Base-by-base conservation (phyloP, 495 filamentous ascomycete species). In the Neurospora sp. region DNA sequence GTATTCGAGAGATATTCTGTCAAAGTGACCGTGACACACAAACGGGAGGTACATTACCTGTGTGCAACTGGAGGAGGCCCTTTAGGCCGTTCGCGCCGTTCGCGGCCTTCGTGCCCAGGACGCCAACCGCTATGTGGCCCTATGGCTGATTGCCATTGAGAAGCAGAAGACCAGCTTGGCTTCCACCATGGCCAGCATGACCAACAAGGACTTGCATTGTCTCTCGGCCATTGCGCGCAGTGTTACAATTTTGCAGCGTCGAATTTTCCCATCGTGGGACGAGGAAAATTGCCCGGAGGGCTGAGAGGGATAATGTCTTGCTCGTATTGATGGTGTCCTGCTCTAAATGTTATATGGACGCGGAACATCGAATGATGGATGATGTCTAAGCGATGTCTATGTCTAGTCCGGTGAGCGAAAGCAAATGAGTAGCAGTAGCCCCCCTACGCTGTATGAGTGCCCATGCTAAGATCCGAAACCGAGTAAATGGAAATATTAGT, bases 91-190 rank as follows among this genome's bases (percentile, higher is more conserved):
- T 59, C 47, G 18, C 20, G 20, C 4, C 20, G 1, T 27, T 59
- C 20, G 9, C 4, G 47, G 1, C 20, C 90, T 98, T 82, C 91
- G 92, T 12, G 73, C 75, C 0, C 86, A 92, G 27, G 79, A 85
- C 0, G 84, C 92, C 72, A 83, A 83, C 5, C 42, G 8, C 42
- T 18, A 18, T n/a, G 42, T 8, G 42, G 7, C 42, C 42, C 77
- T 92, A 39, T 91, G 90, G 79, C 82, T 97, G 39, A 94, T 97
- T 76, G 94, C 91, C 20, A 80, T 91, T 73, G 90, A 92, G 87
- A 86, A 90, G 72, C 83, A 86, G 12, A 83, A 89, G 9, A 3
- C 22, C 47, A 59, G 20, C 20, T 27, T 59, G 20, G 4, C 10
- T 59, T 59, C 47, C 45, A 72, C 90, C 6, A 78, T 84, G 0